Base-by-base conservation (phyloP, 345 rosid genomes). In the Kernera saxatilis region DNA sequence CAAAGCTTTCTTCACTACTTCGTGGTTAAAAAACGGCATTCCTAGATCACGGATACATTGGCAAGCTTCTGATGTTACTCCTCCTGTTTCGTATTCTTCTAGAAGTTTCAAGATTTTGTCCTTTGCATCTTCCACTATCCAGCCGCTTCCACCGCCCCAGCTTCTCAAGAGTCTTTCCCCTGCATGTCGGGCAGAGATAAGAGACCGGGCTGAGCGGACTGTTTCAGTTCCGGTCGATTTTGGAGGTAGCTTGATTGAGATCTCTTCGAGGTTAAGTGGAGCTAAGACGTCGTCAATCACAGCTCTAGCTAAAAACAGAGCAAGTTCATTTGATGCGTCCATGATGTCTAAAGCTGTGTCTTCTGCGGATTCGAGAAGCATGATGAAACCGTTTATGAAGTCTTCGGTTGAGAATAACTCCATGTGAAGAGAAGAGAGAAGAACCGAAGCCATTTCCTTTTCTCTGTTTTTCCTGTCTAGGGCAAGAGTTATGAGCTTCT, bases 131-230 rank as follows among this genome's bases (percentile, higher is more conserved):
- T 95, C 99, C 30, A 95, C 96, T 5, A 91, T 94, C 98, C 98
- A 95, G 7, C 99, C 98, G 1, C 92, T 89, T 33, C 99, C 99
- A 52, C 99, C 99, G 3, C 99, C 99, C 99, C 99, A 95, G 73
- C 99, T 89, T 80, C 99, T 84, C 56, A 95, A 78, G 79, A 95
- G 73, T 82, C 99, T 92, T 83, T 95, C 99, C 1, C 97, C 99
- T 23, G 99, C 91, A 71, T 95, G 99, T 45, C 98, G 86, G 8
- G 97, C 98, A n/a, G 91, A 86, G 29, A 90, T 71, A 8, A 95
- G 92, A 1, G 98, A 81, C 73, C 88, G 78, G 23, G 91, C 99
- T 84, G 88, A 74, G 11, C 80, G 84, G 19, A 90, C 84, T 0
- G 98, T 95, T 75, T 92, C 94, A 1, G 83, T 84, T 44, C 99